Base-by-base conservation (phyloP, 768 basidiomycete genomes). In the Hericium rajendrae region DNA sequence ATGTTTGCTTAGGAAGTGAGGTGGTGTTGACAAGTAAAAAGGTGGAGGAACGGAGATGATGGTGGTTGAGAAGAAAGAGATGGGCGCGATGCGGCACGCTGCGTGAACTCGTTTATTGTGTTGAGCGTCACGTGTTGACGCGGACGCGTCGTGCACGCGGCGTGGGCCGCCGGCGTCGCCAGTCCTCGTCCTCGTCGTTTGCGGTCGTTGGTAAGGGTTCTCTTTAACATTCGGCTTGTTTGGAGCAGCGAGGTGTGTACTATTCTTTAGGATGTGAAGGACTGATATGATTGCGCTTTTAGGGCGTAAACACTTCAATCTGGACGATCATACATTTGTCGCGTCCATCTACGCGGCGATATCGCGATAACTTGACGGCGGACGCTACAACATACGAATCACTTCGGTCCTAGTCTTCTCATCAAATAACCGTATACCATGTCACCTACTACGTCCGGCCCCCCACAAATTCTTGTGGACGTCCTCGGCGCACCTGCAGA, bases 1-100 rank as follows among this genome's bases (percentile, higher is more conserved):
- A 94, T 93, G 13, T 46, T 71, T 76, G 61, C 53, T 51, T 69
- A 54, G 60, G 55, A 56, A 63, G 59, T 16, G 0, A 64, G 61
- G 57, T 48, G 67, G 60, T 28, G 57, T 60, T 38, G 57, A 59
- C 57, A 65, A 41, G 57, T 63, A 59, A 39, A 32, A 28, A 53
- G 50, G 58, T 48, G 32, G 38, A 48, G 51, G 38, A 40, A 53
- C 41, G 46, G 53, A 58, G 61, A 55, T 60, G 57, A 46, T 60
- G 48, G 57, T 64, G 63, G 63, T 64, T 43, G 28, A 59, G 53
- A 62, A 53, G 56, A 61, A 49, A 62, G 57, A 56, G 55, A 18
- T 49, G 38, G 62, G 54, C 54, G 57, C 57, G 41, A 51, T 59
- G 22, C 58, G 46, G 49, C 59, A 60, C 57, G 57, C 51, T 39